phyloP scores from a whole-genome alignment of 495 filamentous ascomycete genomes.

The Rhypophila decipiens region DNA sequence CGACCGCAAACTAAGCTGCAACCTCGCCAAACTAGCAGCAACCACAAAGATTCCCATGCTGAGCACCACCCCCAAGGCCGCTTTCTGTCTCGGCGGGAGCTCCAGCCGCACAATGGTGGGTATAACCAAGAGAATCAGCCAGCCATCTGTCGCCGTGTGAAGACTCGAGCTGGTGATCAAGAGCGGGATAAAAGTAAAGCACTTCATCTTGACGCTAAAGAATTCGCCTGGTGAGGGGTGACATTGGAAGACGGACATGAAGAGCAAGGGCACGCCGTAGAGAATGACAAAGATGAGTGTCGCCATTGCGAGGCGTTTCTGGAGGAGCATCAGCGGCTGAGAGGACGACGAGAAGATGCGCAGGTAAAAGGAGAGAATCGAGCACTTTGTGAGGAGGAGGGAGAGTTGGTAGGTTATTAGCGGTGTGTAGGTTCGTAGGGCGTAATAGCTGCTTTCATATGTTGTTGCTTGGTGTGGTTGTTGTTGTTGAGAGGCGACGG shows the following conservation, averaged over 20 bases:
- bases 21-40: conserved; percentile 26
- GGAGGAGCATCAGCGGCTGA: conserved; percentile 18
- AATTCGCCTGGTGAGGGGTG: conserved; percentile 24
- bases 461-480: no score
- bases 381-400: conserved; percentile 33
- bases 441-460: conserved; percentile 4
- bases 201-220: conserved; percentile 22
- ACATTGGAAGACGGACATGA: conserved; percentile 34
- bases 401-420: conserved; percentile 30
- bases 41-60: conserved; percentile 31
- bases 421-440: conserved; percentile 19
- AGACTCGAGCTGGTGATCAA: conserved; percentile 26
- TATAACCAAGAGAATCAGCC: conserved; percentile 30
- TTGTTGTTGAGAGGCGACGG: no score
- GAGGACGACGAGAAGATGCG: conserved; percentile 32
- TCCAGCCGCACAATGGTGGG: conserved; percentile 29
- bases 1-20: conserved; percentile 14
- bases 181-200: conserved; percentile 27
- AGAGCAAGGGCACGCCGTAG: conserved; percentile 28
- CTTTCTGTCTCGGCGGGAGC: conserved; percentile 26
- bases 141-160: conserved; percentile 29
- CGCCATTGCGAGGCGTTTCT: conserved; percentile 22
- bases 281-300: conserved; percentile 23
- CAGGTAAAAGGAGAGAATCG: conserved; percentile 34
- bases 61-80: conserved; percentile 26